These are phyloP conservation scores for Arthrobotrys iridis DNA, from an alignment of 2,329 filamentous ascomycete genomes.

Conservation along the genomic window DNA sequence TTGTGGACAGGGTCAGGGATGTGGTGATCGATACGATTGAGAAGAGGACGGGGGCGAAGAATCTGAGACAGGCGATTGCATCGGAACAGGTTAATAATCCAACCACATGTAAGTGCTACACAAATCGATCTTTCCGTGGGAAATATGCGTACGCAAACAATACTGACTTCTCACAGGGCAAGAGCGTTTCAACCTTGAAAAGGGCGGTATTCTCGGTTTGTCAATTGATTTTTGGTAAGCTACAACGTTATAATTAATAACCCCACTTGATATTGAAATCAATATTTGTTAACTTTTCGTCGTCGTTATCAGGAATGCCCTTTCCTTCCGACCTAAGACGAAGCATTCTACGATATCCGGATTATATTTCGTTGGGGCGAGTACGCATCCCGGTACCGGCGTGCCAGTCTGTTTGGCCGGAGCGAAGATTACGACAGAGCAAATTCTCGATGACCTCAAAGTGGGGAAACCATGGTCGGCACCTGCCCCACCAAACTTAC, in stretches of 20 bases:
- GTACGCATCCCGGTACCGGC: conserved; percentile 78
- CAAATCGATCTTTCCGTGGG: conserved; percentile 60
- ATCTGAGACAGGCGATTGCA: conserved; percentile 62
- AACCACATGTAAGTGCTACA: conserved; percentile 55
- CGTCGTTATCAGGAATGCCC: conserved; percentile 67
- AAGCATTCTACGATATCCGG: conserved; percentile 65
- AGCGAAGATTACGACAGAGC: conserved; percentile 68
- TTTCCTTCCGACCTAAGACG: conserved; percentile 73
- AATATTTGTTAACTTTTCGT: not conserved
- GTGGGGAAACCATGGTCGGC: conserved; percentile 43
- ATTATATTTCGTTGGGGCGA: conserved; percentile 78
- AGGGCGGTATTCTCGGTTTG: conserved; percentile 77
- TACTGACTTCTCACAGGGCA: conserved; percentile 62
- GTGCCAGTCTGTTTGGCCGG: conserved; percentile 78
- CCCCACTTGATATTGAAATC: not conserved
- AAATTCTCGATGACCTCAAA: conserved; percentile 46
- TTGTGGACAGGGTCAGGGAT: conserved; percentile 63
- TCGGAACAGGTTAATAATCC: conserved; percentile 63
- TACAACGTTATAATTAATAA: not conserved
- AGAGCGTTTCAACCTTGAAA: conserved; percentile 76
- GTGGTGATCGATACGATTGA: conserved; percentile 64
- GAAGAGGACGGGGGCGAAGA: conserved; percentile 62
- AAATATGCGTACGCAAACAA: conserved; percentile 57
- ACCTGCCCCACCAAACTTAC: conserved; percentile 15
- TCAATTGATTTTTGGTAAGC: conserved; percentile 73